Conservation (phyloP, 768 basidiomycete species). For the Gyrodon lividus region DNA sequence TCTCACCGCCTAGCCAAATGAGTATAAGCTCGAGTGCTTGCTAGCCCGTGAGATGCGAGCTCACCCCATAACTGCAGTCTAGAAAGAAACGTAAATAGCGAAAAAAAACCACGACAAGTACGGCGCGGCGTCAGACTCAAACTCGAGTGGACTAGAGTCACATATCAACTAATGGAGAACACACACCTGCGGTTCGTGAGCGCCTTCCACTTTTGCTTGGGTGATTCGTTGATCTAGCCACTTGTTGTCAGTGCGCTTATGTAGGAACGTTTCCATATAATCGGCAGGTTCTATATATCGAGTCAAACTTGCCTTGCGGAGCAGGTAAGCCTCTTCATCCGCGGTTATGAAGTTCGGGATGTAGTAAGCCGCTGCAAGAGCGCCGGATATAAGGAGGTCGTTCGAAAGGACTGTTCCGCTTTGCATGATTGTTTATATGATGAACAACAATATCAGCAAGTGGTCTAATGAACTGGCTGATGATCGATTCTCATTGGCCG, state of each 20-base stretch:
- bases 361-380: conserved; percentile 52
- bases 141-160: not conserved
- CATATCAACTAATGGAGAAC: not conserved
- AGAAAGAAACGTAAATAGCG: conserved; percentile 3
- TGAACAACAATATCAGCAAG: not conserved
- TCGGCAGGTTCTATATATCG: not conserved
- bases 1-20: conserved; percentile 60
- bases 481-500: not conserved
- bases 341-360: conserved; percentile 74
- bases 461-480: not conserved
- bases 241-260: conserved; percentile 16
- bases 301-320: conserved; percentile 60
- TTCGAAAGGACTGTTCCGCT: conserved; percentile 3
- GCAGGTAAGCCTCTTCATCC: conserved; percentile 75
- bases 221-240: conserved; percentile 68
- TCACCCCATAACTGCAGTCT: conserved; percentile 77
- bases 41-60: conserved; percentile 8
- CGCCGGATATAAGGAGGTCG: conserved; percentile 24
- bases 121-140: not conserved
- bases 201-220: conserved; percentile 81
- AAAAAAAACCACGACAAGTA: conserved; percentile 1
- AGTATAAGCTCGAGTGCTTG: not conserved
- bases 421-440: conserved; percentile 9
- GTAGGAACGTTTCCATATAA: not conserved
- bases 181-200: conserved; percentile 27